Percentiles rank a stretch among this genome's conserved stretches.
phyloP scores from a whole-genome alignment of 2,329 filamentous ascomycete genomes.

The Ceratocystis destructans region DNA sequence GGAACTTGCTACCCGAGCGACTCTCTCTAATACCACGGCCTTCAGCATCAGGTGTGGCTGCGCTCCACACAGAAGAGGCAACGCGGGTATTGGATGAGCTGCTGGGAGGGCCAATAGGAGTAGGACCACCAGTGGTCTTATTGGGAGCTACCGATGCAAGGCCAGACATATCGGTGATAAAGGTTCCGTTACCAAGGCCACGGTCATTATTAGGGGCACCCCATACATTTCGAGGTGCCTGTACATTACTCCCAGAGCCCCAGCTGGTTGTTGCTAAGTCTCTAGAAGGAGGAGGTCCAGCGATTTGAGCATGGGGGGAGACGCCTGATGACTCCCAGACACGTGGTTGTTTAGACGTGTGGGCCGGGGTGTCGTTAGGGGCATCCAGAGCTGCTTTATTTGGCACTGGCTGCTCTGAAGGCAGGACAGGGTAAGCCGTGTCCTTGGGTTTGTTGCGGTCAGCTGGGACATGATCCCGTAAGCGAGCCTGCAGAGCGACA shows the following conservation, averaged over 20 bases:
- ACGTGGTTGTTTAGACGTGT: conserved; percentile 4
- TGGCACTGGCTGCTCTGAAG: background rate
- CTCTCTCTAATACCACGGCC: background rate
- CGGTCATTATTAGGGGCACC: conserved; percentile 57
- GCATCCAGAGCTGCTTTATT: background rate
- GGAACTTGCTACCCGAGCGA: background rate
- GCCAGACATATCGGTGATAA: conserved; percentile 44
- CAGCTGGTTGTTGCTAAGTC: conserved; percentile 27
- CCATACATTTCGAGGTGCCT: conserved; percentile 52
- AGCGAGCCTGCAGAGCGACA: background rate
- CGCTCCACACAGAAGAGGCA: background rate
- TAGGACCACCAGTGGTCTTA: conserved; percentile 28
- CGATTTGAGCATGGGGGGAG: conserved; percentile 10
- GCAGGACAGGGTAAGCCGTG: background rate
- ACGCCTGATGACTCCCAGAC: conserved; percentile 16
- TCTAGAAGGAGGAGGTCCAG: conserved; percentile 14
- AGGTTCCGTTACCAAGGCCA: conserved; percentile 65
- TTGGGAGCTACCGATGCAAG: conserved; percentile 23
- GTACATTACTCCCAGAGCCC: conserved; percentile 30
- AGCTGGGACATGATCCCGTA: background rate
- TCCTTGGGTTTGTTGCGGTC: background rate
- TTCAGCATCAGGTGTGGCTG: background rate
- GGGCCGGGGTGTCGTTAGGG: background rate
- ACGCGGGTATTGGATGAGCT: background rate
- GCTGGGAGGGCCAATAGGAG: conserved; percentile 33